Conservation (phyloP, 164 flowering plant genomes). For the Santalum album region DNA sequence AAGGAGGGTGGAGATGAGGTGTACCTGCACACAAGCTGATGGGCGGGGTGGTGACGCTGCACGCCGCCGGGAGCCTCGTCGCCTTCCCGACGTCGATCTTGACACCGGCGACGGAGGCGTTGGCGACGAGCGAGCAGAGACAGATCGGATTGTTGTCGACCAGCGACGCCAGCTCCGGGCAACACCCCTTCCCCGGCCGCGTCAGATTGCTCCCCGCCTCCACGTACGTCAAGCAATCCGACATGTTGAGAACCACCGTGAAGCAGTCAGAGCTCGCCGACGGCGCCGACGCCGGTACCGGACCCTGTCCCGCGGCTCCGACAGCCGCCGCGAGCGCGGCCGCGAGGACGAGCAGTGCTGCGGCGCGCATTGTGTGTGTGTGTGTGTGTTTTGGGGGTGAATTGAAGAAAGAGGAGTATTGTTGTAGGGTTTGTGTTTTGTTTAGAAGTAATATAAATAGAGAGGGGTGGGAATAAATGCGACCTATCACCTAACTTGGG, state of each 20-base stretch:
- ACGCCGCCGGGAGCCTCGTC: slow-evolving; percentile 45
- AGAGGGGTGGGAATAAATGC: no score
- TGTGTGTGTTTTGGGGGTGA: no score
- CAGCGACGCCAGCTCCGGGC: slow-evolving; percentile 52
- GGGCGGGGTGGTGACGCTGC: slow-evolving; percentile 39
- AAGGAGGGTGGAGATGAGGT: background rate
- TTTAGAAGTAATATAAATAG: no score
- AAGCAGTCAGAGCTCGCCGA: slow-evolving; percentile 20
- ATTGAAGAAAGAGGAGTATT: no score
- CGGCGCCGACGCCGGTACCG: slow-evolving; percentile 5
- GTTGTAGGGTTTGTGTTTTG: no score
- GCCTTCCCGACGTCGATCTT: slow-evolving; percentile 32
- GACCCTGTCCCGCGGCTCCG: background rate
- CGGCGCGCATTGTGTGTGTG: no score
- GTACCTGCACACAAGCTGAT: slow-evolving; percentile 39
- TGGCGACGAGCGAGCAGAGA: slow-evolving; percentile 48
- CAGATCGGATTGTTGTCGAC: slow-evolving; percentile 47
- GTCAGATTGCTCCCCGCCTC: slow-evolving; percentile 43
- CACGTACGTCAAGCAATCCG: slow-evolving; percentile 55
- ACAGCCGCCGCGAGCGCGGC: background rate
- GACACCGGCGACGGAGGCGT: slow-evolving; percentile 19
- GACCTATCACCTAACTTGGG: no score
- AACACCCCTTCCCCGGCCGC: slow-evolving; percentile 50
- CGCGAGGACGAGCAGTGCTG: no score
- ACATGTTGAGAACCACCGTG: slow-evolving; percentile 24